Conservation (phyloP, 345 rosid genomes). For the Acer yangbiense region DNA sequence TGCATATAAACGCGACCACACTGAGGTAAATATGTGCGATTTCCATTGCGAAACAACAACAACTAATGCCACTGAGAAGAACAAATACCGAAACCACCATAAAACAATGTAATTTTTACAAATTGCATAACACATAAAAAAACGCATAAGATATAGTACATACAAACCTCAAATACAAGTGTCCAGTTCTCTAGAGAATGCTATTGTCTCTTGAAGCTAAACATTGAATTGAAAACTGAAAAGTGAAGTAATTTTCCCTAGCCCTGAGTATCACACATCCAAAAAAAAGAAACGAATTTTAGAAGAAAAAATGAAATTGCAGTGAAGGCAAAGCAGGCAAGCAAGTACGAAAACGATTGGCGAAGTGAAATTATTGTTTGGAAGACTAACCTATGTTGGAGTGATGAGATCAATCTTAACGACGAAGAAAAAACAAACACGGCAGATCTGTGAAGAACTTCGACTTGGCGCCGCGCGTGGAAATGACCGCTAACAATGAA, state of each 20-base stretch:
- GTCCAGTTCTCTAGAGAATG: not conserved
- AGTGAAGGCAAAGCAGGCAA: not conserved
- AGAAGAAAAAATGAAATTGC: not conserved
- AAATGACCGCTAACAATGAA: not conserved
- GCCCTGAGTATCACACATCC: not conserved
- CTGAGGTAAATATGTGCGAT: constrained; percentile 49
- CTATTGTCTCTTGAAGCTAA: not conserved
- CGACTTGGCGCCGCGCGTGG: not conserved
- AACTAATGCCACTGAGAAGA: not conserved
- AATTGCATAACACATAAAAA: not conserved
- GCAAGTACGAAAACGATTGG: not conserved
- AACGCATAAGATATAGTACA: too few species aligned
- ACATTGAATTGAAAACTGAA: not conserved
- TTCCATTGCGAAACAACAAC: constrained; percentile 45
- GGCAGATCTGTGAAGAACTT: not conserved
- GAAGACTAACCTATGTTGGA: not conserved
- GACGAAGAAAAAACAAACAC: not conserved
- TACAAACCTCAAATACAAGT: not conserved
- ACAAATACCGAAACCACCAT: not conserved
- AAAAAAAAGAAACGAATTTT: not conserved
- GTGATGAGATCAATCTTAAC: not conserved
- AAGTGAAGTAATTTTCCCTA: not conserved
- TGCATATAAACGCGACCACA: constrained; percentile 68
- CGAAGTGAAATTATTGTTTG: not conserved
- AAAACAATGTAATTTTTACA: not conserved